Base-by-base conservation (phyloP, 2,329 filamentous ascomycete species). In the Pestalotiopsis sp. region DNA sequence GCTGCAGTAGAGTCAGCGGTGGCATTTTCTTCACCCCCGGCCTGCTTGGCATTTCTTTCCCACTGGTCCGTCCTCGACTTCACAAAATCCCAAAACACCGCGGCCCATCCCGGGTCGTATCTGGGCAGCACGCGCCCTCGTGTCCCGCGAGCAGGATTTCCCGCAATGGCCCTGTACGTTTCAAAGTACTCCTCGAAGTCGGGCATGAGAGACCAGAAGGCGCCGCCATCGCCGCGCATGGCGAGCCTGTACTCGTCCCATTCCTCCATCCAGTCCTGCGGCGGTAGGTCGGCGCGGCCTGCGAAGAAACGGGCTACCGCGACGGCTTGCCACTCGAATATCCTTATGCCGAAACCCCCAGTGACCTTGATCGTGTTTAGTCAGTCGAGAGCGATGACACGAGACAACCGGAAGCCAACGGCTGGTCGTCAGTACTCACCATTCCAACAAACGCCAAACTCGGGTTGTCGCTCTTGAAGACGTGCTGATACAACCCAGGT, bases 131-230 rank as follows among this genome's bases (percentile, higher is more conserved):
- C 52, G 23, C 67, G 62, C 12, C 62, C 67, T 25, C 31, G 41
- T 13, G 67, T 66, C 20, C 67, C 67, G 9, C 45, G 62, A 3
- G 67, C 62, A 17, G 67, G 67, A 17, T 69, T 36, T 0, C 87
- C 86, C 1, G 86, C 85, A 27, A 90, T 71, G 20, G 69, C 71
- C 36, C 88, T 81, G 17, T 90, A 70, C 1, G 80, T 80, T 75
- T 92, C 88, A 72, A 92, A 92, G 73, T 92, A 92, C 14, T 87
- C 84, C 71, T 90, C 86, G 74, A 92, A 91, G 38, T 91, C 84
- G 0, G 90, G 89, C 69, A 85, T 86, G 12, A 92, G 77, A 2
- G 88, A 79, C 0, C 84, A 82, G 71, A 92, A 92, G 2, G 80
- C 82, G 0, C 84, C 78, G 0, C 88, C 87, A 70, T 91, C 89